Evolutionary conservation across 805 yeast species (phyloP).

Genomic region (Ogataea pignaliae): DNA sequence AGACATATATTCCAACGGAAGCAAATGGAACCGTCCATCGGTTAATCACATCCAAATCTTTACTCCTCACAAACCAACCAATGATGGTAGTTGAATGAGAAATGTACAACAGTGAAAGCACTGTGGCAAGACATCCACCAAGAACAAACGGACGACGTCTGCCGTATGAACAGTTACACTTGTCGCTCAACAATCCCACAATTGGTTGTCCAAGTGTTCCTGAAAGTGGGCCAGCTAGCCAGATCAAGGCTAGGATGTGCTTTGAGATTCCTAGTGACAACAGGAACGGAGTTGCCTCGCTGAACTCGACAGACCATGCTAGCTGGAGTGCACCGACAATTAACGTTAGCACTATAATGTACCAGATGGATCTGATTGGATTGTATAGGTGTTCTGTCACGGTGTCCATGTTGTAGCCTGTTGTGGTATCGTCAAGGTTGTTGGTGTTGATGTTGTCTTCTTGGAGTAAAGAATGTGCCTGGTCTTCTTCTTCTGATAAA

Average conservation of each 20-base stretch:
- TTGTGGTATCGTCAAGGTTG: background rate
- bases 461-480: background rate
- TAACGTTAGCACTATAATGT: slow-evolving; percentile 42
- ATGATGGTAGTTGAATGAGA: slow-evolving; percentile 43
- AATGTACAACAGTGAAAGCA: slow-evolving; percentile 39
- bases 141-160: slow-evolving; percentile 55
- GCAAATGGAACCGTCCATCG: slow-evolving; percentile 43
- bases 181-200: slow-evolving; percentile 55
- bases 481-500: background rate
- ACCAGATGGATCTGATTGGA: slow-evolving; percentile 40
- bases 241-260: slow-evolving; percentile 48
- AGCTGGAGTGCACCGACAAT: slow-evolving; percentile 56
- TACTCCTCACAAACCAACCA: slow-evolving; percentile 24
- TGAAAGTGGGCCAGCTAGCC: slow-evolving; percentile 66
- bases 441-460: background rate
- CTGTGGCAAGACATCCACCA: slow-evolving; percentile 48
- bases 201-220: slow-evolving; percentile 64
- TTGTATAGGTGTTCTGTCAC: slow-evolving; percentile 25
- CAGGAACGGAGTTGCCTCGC: slow-evolving; percentile 58
- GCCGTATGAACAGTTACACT: slow-evolving; percentile 40
- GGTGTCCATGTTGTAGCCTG: slow-evolving; percentile 8
- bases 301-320: slow-evolving; percentile 64
- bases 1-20: slow-evolving; percentile 44
- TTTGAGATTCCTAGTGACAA: slow-evolving; percentile 61
- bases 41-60: slow-evolving; percentile 24